Percentiles rank a stretch among this genome's conserved stretches.
These are phyloP conservation scores for Starmerella potacharoeniae DNA, from an alignment of 805 yeast species.

Conservation along the genomic window DNA sequence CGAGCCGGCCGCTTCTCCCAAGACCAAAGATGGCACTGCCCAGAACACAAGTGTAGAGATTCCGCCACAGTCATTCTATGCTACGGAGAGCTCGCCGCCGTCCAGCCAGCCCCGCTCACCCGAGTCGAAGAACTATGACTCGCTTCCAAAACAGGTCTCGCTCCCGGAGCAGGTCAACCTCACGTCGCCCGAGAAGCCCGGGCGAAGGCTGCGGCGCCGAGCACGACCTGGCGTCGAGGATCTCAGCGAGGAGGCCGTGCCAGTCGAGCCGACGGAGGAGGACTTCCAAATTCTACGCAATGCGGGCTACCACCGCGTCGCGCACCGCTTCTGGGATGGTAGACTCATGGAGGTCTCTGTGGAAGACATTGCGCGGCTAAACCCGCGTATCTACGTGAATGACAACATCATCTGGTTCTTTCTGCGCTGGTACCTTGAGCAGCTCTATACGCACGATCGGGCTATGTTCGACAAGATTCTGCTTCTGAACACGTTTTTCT, in stretches of 20 bases:
- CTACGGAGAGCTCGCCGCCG: background rate
- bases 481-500: slow-evolving; percentile 77
- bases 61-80: background rate
- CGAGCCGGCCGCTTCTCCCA: background rate
- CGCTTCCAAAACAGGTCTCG: too few species aligned
- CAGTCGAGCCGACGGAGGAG: slow-evolving; percentile 14
- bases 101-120: background rate
- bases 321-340: slow-evolving; percentile 38
- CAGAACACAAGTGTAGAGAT: background rate
- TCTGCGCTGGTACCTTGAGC: slow-evolving; percentile 31
- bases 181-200: background rate
- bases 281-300: slow-evolving; percentile 5
- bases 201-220: background rate
- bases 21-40: background rate
- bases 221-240: background rate
- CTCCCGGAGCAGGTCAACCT: background rate
- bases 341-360: slow-evolving; percentile 46
- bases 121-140: too few species aligned
- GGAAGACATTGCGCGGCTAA: slow-evolving; percentile 67
- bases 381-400: slow-evolving; percentile 77
- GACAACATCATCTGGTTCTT: slow-evolving; percentile 83
- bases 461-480: slow-evolving; percentile 34
- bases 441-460: slow-evolving; percentile 27
- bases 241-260: background rate
- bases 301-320: slow-evolving; percentile 6